Conservation (phyloP, 768 basidiomycete species). For the Amanita molliuscula region DNA sequence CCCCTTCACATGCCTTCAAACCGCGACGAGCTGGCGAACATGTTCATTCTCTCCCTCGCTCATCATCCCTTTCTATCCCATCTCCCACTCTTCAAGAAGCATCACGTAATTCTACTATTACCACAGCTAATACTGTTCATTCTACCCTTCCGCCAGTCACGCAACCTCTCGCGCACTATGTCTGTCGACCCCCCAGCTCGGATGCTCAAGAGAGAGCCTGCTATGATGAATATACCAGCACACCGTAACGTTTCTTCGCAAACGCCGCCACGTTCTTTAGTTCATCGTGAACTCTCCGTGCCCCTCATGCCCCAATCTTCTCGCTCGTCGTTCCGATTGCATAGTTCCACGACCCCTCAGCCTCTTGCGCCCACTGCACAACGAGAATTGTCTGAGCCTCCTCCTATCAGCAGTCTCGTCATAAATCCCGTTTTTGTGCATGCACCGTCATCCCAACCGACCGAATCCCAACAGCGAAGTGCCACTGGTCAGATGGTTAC, state of each 20-base stretch:
- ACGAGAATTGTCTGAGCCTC: conserved; percentile 58
- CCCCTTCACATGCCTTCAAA: conserved; percentile 36
- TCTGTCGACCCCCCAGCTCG: conserved; percentile 56
- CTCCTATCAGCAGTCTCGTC: conserved; percentile 48
- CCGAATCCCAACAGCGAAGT: conserved; percentile 16
- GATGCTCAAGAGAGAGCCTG: conserved; percentile 13
- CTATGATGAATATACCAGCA: background rate
- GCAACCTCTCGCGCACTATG: conserved; percentile 48
- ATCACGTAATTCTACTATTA: conserved; percentile 2
- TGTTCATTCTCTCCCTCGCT: conserved; percentile 12
- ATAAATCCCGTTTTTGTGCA: conserved; percentile 65
- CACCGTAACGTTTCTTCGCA: conserved; percentile 29
- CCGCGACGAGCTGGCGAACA: conserved; percentile 14
- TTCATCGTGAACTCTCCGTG: conserved; percentile 32
- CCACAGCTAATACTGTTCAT: conserved; percentile 12
- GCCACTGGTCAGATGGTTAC: conserved; percentile 32
- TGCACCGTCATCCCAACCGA: conserved; percentile 31
- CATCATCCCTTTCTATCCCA: conserved; percentile 16
- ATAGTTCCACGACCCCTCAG: conserved; percentile 64
- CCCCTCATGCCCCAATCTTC: conserved; percentile 29
- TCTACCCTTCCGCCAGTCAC: conserved; percentile 36
- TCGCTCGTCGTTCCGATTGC: conserved; percentile 50
- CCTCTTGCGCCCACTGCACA: conserved; percentile 23
- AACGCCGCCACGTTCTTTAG: conserved; percentile 20
- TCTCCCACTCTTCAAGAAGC: conserved; percentile 18